Percentiles rank a stretch among this genome's conserved stretches.
Evolutionary conservation across 2,329 filamentous ascomycete species (phyloP).

Genomic region (Ilyonectria robusta): DNA sequence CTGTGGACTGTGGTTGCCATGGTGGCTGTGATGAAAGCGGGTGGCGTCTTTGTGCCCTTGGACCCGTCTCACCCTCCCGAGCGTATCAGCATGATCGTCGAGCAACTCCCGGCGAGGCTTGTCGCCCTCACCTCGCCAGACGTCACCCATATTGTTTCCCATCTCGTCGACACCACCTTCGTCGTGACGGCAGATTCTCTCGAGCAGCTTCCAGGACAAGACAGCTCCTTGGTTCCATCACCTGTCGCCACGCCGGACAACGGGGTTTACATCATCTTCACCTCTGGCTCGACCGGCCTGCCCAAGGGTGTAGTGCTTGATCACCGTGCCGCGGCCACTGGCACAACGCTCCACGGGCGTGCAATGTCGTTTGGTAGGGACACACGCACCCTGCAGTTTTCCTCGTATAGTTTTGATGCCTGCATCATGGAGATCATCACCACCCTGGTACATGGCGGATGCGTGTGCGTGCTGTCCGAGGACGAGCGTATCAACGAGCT

Average conservation of each 20-base stretch:
- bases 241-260: not conserved
- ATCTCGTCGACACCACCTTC: not conserved
- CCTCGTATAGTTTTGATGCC: constrained; percentile 43
- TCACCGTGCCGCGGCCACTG: constrained; percentile 26
- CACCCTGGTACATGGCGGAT: constrained; percentile 39
- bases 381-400: constrained; percentile 35
- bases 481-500: constrained; percentile 36
- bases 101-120: constrained; percentile 3
- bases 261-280: constrained; percentile 30
- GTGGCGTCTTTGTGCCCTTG: constrained; percentile 48
- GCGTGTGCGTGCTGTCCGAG: constrained; percentile 42
- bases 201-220: not conserved
- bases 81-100: constrained; percentile 19
- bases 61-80: constrained; percentile 54
- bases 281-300: constrained; percentile 33
- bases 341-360: constrained; percentile 11
- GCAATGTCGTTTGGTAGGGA: constrained; percentile 1
- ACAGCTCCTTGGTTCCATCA: not conserved
- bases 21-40: constrained; percentile 53
- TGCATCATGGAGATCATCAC: constrained; percentile 38
- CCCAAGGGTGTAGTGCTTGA: constrained; percentile 32
- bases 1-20: constrained; percentile 50
- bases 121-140: not conserved
- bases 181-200: not conserved
- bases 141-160: not conserved